A percentile compares a stretch with the other conserved stretches of the same genome.
phyloP scores from a whole-genome alignment of 305 asterid genomes.

The Galium porrigens region DNA sequence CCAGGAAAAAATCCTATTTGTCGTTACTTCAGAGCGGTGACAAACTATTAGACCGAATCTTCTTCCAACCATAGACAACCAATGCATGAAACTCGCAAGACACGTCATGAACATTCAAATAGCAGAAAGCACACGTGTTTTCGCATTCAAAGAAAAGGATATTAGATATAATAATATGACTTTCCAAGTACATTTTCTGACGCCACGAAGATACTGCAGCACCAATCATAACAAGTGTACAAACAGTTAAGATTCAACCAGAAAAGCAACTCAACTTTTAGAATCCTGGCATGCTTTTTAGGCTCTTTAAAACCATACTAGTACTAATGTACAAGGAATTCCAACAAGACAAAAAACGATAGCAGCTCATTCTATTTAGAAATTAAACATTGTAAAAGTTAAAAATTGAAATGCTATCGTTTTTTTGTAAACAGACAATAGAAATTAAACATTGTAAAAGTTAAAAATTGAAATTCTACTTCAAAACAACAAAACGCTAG shows the following conservation, averaged over 20 bases:
- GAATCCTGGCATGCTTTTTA: not conserved
- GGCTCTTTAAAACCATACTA: not conserved
- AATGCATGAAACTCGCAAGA: not conserved
- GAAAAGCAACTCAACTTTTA: not conserved
- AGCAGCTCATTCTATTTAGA: not conserved
- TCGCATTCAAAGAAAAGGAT: too few relatives aligned
- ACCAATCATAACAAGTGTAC: not conserved
- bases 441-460: not conserved
- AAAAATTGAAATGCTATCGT: too few relatives aligned
- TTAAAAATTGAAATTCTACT: not conserved
- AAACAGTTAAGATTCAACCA: not conserved
- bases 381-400: not conserved
- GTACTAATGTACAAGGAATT: not conserved
- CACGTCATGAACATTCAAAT: slow-evolving; percentile 1
- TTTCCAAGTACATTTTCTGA: not conserved
- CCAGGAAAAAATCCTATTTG: not conserved
- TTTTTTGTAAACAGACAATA: not conserved
- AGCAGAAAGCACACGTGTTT: not conserved
- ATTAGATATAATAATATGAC: not conserved
- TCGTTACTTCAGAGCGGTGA: not conserved
- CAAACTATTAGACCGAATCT: not conserved
- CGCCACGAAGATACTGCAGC: not conserved
- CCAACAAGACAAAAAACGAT: not conserved
- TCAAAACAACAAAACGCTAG: not conserved
- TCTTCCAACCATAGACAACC: not conserved